Conservation (phyloP, 441 rosid genomes). For the Pelargonium australe region DNA sequence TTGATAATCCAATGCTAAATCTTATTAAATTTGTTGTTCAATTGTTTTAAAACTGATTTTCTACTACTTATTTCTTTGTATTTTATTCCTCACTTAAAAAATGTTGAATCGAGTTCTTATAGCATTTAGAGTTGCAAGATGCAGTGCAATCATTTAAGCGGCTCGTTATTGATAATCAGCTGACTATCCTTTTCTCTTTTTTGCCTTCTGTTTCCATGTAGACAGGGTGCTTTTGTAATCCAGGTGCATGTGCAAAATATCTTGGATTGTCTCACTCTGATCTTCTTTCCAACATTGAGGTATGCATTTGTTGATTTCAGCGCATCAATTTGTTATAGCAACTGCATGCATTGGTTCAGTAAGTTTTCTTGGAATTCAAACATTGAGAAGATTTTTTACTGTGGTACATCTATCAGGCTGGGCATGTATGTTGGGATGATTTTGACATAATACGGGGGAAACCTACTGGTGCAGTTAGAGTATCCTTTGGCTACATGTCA, state of each 20-base stretch:
- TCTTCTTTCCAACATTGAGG: slow-evolving; percentile 85
- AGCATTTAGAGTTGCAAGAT: background rate
- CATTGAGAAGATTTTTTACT: too few relatives aligned
- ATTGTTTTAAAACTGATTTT: background rate
- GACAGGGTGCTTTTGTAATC: slow-evolving; percentile 99
- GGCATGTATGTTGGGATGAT: slow-evolving; percentile 97
- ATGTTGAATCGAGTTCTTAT: background rate
- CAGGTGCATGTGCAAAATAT: slow-evolving; percentile 96
- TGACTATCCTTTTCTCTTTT: slow-evolving; percentile 17
- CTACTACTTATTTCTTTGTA: background rate
- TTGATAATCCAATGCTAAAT: background rate
- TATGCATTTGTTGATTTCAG: slow-evolving; percentile 18
- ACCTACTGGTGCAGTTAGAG: slow-evolving; percentile 89
- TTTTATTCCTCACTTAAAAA: background rate
- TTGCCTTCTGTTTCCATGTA: slow-evolving; percentile 33
- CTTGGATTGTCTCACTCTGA: slow-evolving; percentile 79
- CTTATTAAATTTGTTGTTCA: background rate
- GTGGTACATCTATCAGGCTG: slow-evolving; percentile 48
- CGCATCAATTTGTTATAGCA: background rate
- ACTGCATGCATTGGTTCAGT: slow-evolving; percentile 10
- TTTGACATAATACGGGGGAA: slow-evolving; percentile 74
- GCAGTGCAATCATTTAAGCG: background rate
- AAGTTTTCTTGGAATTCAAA: slow-evolving; percentile 16
- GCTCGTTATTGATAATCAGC: slow-evolving; percentile 1
- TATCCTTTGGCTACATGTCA: slow-evolving; percentile 95